Conservation (phyloP, 2,329 filamentous ascomycete species). For the Penicillium sp. region DNA sequence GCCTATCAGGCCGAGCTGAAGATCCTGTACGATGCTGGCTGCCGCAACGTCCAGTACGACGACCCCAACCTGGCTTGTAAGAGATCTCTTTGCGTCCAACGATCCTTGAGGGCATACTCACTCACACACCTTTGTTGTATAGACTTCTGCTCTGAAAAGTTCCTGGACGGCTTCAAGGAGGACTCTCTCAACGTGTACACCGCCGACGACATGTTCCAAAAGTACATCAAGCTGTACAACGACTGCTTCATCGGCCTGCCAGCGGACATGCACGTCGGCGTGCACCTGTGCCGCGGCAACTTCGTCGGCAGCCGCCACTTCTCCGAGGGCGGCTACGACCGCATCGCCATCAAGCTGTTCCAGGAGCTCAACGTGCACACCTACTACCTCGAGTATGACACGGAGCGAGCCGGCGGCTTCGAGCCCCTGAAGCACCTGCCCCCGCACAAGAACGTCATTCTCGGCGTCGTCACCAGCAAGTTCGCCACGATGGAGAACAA, state of each 20-base stretch:
- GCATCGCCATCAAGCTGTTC: constrained; percentile 68
- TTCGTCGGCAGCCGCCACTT: constrained; percentile 69
- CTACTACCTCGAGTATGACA: constrained; percentile 72
- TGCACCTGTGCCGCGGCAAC: constrained; percentile 71
- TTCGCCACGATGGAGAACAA: constrained; percentile 64
- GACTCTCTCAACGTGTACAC: constrained; percentile 69
- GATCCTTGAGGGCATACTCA: background rate
- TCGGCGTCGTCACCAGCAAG: constrained; percentile 67
- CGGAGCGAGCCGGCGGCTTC: constrained; percentile 64
- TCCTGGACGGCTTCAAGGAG: constrained; percentile 68
- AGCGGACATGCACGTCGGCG: constrained; percentile 71
- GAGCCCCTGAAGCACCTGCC: constrained; percentile 65
- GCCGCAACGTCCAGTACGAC: constrained; percentile 68
- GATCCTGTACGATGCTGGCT: constrained; percentile 62
- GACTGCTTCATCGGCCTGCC: constrained; percentile 66
- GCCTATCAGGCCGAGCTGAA: constrained; percentile 66
- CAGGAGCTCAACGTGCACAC: constrained; percentile 64
- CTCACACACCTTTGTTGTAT: constrained; percentile 2
- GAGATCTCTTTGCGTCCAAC: background rate
- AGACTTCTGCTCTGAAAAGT: constrained; percentile 75
- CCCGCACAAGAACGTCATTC: constrained; percentile 63
- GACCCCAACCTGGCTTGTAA: constrained; percentile 68
- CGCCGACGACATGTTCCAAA: constrained; percentile 70
- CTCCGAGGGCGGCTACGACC: constrained; percentile 67
- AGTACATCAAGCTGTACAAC: constrained; percentile 78